These are phyloP conservation scores for Coniochaeta sp. DNA, from an alignment of 2,329 filamentous ascomycete species.

Conservation along the genomic window DNA sequence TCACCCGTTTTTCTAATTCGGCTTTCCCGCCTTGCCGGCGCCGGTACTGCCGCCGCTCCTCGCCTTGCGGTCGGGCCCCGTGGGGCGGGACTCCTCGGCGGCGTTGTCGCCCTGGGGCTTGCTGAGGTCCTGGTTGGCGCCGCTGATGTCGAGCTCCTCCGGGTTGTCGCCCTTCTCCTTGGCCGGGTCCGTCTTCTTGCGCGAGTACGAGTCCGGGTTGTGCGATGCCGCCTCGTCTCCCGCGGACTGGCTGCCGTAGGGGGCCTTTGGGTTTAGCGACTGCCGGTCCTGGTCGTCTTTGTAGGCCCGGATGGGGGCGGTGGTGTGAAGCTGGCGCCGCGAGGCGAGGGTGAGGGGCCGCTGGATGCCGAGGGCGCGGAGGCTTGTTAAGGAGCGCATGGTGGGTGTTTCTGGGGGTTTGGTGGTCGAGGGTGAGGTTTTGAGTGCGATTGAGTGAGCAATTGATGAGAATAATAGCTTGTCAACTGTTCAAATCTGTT, in stretches of 20 bases:
- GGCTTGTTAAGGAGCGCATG: conserved; percentile 1
- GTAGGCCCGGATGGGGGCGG: conserved; percentile 26
- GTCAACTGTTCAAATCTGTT: no score
- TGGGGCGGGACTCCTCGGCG: conserved; percentile 20
- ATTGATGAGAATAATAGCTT: not conserved
- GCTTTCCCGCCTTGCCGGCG: not conserved
- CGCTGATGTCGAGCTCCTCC: conserved; percentile 32
- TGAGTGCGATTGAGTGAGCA: not conserved
- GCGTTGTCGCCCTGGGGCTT: conserved; percentile 27
- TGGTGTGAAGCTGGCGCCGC: conserved; percentile 24
- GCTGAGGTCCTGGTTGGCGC: conserved; percentile 36
- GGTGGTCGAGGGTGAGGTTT: not conserved
- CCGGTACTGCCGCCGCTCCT: conserved; percentile 19
- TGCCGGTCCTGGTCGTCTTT: conserved; percentile 52
- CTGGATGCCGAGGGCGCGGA: conserved; percentile 2
- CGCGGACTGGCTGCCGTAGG: conserved; percentile 62
- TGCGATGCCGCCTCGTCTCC: conserved; percentile 54
- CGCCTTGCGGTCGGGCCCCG: conserved; percentile 24
- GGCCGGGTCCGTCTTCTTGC: conserved; percentile 60
- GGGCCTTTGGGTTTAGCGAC: conserved; percentile 55
- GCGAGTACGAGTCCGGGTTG: conserved; percentile 60
- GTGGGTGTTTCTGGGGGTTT: not conserved
- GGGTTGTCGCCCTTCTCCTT: conserved; percentile 34
- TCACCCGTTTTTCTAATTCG: not conserved
- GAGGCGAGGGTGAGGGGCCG: conserved; percentile 17